Evolutionary conservation across 1,139 yeast genomes (phyloP).

Genomic region (Lodderomyces oxycetoniae): DNA sequence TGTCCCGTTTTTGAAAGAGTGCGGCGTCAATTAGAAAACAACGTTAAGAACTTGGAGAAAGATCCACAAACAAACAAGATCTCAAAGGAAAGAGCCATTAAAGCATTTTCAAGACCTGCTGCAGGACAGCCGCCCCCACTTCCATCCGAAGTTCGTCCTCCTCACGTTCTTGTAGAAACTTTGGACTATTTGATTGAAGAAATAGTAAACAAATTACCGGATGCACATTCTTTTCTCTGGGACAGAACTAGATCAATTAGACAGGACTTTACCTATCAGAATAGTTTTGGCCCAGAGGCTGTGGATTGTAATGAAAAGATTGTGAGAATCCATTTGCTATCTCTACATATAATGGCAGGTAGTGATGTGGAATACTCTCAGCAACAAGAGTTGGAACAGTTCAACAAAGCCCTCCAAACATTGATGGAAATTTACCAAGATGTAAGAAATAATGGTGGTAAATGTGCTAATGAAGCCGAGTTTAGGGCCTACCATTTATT

Average conservation of each 20-base stretch:
- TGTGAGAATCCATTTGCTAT: constrained; percentile 80
- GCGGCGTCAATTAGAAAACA: constrained; percentile 82
- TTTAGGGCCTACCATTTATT: constrained; percentile 83
- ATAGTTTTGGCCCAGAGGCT: constrained; percentile 90
- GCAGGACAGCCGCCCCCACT: constrained; percentile 98
- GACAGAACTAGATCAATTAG: constrained; percentile 97
- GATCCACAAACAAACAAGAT: constrained; percentile 63
- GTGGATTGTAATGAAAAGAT: constrained; percentile 89
- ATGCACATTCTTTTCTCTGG: constrained; percentile 92
- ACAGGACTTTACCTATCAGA: constrained; percentile 95
- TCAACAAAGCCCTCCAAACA: constrained; percentile 87
- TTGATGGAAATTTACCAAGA: constrained; percentile 84
- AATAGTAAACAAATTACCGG: constrained; percentile 65
- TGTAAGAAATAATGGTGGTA: constrained; percentile 64
- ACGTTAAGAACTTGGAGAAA: constrained; percentile 74
- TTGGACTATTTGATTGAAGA: constrained; percentile 66
- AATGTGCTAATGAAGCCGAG: constrained; percentile 84
- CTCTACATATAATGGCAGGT: constrained; percentile 84
- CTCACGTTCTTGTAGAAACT: constrained; percentile 61
- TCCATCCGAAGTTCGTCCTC: constrained; percentile 97
- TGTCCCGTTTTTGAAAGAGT: constrained; percentile 93
- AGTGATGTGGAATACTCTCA: constrained; percentile 75
- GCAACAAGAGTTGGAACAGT: constrained; percentile 93
- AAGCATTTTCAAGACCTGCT: constrained; percentile 94
- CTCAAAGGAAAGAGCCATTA: constrained; percentile 63